Evolutionary conservation across 176 grass and related monocot genomes (phyloP), one percentile per base, ranked within the genome.

Genomic region (Coix lacrymajobi): DNA sequence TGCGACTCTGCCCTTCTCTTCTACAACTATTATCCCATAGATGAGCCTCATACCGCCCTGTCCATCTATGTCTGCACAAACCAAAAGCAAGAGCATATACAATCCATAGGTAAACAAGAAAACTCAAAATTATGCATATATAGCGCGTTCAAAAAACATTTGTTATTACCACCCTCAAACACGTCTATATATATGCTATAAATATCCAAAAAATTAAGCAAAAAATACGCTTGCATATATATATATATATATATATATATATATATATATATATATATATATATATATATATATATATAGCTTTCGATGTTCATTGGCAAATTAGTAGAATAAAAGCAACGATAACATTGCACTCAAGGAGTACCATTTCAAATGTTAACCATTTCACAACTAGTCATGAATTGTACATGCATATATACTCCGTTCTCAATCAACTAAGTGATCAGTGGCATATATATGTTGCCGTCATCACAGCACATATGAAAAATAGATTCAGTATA

Each of bases 21-120:
- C 83, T 91, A 70, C 88, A 94, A 37, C 88, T 94, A 76, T 91
- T 94, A 52, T 94, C 92, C 92, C 92, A 94, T 6, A 94, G 86
- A 78, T 94, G 92, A 56, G 92, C 92, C 62, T 94, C 92, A 65
- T 94, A 94, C 32, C 88, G 81, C 8, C 92, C 88, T 43, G 92
- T 94, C 92, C 92, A 94, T 83, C 88, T 90, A 84, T 94, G 92
- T 64, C 92, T 94, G 49, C 34, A n/a, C 3, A 39, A 52, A 24
- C 20, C 19, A 83, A 61, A 20, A 63, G 33, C 22, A 68, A 82
- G 54, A 84, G 69, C 11, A 80, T 33, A 28, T 28, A 44, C 16
- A n/a, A 56, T 7, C 7, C 0, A 64, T 20, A 19, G 32, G 8
- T 38, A 76, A 67, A 13, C 14, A 16, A 40, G 26, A 26, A 73